Evolutionary conservation across 352 stramenopile species (phyloP).

Genomic region (Thraustochytrium striatum): DNA sequence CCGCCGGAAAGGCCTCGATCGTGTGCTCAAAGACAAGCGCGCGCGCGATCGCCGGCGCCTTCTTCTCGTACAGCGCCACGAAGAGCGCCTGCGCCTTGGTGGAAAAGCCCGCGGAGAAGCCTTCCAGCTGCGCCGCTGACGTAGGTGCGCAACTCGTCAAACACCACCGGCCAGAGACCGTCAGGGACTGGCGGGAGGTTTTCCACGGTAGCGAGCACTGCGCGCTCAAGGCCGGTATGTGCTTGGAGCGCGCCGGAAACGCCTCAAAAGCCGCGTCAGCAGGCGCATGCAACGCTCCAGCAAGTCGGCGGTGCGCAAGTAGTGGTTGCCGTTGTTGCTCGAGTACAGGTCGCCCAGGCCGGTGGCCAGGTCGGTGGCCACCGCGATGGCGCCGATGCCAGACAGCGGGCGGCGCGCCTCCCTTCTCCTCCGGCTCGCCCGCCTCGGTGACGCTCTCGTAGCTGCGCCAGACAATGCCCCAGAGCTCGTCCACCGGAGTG

Average conservation of each 20-base stretch:
- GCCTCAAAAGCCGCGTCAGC: background rate
- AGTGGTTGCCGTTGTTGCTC: background rate
- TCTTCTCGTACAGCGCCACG: constrained; percentile 1
- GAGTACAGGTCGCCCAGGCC: constrained; percentile 33
- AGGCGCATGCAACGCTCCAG: background rate
- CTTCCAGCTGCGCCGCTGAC: background rate
- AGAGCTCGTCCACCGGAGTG: constrained; percentile 9
- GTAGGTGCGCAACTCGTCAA: constrained; percentile 30
- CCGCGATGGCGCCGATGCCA: background rate
- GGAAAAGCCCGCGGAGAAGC: constrained; percentile 13
- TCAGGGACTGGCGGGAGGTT: constrained; percentile 5
- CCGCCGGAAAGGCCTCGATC: background rate
- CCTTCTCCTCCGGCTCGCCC: background rate
- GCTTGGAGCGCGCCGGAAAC: constrained; percentile 23
- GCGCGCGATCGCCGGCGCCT: background rate
- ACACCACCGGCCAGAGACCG: constrained; percentile 16
- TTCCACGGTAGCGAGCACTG: constrained; percentile 2
- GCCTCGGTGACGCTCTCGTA: background rate
- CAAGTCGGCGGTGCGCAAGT: constrained; percentile 9
- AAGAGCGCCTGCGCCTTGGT: constrained; percentile 4
- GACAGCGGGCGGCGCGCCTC: background rate
- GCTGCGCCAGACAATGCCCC: background rate
- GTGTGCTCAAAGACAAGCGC: constrained; percentile 42
- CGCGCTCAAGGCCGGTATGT: constrained; percentile 25
- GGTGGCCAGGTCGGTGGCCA: constrained; percentile 4